These are phyloP conservation scores for Acanthamoeba divionensis DNA, from an alignment of 208 protist species.

Conservation along the genomic window DNA sequence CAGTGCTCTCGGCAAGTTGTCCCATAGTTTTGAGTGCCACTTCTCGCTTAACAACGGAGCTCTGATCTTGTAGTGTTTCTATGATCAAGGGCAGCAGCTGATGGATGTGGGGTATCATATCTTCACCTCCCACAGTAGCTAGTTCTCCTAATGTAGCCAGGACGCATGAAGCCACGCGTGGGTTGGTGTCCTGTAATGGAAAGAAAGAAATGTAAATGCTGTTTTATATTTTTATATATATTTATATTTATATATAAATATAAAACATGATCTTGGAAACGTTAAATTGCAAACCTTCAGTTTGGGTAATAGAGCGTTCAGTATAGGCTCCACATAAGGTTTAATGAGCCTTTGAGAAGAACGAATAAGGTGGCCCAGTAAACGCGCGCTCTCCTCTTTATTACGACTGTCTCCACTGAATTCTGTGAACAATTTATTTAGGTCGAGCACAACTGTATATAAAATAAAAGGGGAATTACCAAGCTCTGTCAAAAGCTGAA, in stretches of 20 bases:
- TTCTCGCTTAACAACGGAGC: constrained; percentile 70
- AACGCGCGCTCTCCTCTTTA: constrained; percentile 80
- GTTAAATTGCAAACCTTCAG: constrained; percentile 67
- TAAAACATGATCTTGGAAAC: no score
- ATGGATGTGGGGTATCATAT: constrained; percentile 75
- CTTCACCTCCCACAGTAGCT: constrained; percentile 71
- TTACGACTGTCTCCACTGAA: constrained; percentile 69
- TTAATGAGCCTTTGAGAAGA: constrained; percentile 77
- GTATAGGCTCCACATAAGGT: constrained; percentile 83
- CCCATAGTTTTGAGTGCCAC: constrained; percentile 77
- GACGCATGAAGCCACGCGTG: constrained; percentile 56
- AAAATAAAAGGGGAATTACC: no score
- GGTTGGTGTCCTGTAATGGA: constrained; percentile 11
- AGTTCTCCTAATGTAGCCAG: constrained; percentile 83
- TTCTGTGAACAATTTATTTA: constrained; percentile 69
- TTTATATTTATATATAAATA: no score
- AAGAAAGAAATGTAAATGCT: no score
- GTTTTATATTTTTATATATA: no score
- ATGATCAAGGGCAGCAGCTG: constrained; percentile 84
- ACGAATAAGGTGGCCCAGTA: constrained; percentile 81
- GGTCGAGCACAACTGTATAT: no score
- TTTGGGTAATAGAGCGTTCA: constrained; percentile 80
- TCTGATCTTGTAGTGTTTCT: constrained; percentile 84
- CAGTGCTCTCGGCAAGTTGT: constrained; percentile 68
- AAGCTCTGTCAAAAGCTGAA: constrained; percentile 88